A percentile compares a stretch with the other conserved stretches of the same genome.
Conservation (phyloP, 768 basidiomycete species). For the Fomitopsis pulvina region DNA sequence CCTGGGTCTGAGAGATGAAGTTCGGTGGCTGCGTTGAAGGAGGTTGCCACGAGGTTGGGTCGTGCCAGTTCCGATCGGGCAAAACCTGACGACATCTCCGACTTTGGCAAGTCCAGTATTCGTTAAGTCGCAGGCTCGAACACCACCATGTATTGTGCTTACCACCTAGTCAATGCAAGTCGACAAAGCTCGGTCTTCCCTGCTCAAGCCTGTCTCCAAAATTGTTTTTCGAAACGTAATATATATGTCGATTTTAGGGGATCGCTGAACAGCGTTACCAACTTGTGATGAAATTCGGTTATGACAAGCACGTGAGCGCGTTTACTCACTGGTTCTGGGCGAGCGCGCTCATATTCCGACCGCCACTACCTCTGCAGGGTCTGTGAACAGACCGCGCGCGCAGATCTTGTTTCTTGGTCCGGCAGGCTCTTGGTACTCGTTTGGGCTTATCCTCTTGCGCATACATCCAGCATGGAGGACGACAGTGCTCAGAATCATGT, state of each 20-base stretch:
- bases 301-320: slow-evolving; percentile 3
- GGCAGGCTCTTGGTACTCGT: neutral
- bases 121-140: neutral
- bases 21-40: slow-evolving; percentile 2
- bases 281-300: neutral
- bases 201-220: too few species aligned
- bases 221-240: too few species aligned
- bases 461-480: neutral
- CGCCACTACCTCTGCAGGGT: too few species aligned
- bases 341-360: neutral
- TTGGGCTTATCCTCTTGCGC: neutral
- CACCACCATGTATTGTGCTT: too few species aligned
- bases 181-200: too few species aligned
- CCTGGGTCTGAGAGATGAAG: neutral
- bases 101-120: neutral
- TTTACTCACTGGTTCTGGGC: neutral
- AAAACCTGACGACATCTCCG: neutral
- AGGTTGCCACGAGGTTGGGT: slow-evolving; percentile 16
- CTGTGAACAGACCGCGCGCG: too few species aligned
- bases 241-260: too few species aligned
- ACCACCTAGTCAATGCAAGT: too few species aligned
- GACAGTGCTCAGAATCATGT: neutral
- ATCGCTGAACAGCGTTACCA: too few species aligned
- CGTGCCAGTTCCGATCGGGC: neutral
- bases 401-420: neutral